Evolutionary conservation across 2,329 filamentous ascomycete species (phyloP).

Genomic region (Penicillium sp.): DNA sequence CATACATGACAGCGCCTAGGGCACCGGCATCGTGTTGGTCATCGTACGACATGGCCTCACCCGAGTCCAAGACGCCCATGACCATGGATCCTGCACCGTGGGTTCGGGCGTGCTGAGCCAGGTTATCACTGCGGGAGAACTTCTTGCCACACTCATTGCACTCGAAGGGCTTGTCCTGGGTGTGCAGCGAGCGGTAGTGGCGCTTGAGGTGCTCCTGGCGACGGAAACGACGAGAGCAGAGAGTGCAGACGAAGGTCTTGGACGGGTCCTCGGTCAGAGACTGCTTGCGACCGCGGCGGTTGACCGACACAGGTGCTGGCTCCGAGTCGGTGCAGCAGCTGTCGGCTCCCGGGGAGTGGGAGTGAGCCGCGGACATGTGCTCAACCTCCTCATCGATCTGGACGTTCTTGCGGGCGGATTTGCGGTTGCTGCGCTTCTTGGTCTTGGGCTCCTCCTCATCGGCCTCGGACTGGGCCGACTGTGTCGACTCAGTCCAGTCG

Average conservation of each 20-base stretch:
- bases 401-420: constrained; percentile 46
- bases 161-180: constrained; percentile 97
- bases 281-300: constrained; percentile 96
- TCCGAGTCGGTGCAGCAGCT: constrained; percentile 51
- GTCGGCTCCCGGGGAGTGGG: constrained; percentile 39
- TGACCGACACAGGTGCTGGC: constrained; percentile 57
- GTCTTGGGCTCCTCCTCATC: constrained; percentile 54
- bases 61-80: constrained; percentile 81
- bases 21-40: constrained; percentile 63
- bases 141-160: constrained; percentile 98
- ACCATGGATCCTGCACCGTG: constrained; percentile 88
- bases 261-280: constrained; percentile 95
- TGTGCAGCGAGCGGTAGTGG: constrained; percentile 97
- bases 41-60: constrained; percentile 52
- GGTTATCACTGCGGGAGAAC: constrained; percentile 96
- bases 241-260: constrained; percentile 96
- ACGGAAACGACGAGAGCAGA: constrained; percentile 96
- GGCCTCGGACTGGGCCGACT: constrained; percentile 37
- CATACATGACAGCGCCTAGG: constrained; percentile 77
- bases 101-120: constrained; percentile 92
- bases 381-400: constrained; percentile 52
- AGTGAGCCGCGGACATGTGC: constrained; percentile 43
- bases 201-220: constrained; percentile 98
- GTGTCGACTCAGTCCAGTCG: constrained; percentile 46
- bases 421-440: constrained; percentile 46